Conservation (phyloP, 2,329 filamentous ascomycete genomes). For the Trichoderma simmonsii region DNA sequence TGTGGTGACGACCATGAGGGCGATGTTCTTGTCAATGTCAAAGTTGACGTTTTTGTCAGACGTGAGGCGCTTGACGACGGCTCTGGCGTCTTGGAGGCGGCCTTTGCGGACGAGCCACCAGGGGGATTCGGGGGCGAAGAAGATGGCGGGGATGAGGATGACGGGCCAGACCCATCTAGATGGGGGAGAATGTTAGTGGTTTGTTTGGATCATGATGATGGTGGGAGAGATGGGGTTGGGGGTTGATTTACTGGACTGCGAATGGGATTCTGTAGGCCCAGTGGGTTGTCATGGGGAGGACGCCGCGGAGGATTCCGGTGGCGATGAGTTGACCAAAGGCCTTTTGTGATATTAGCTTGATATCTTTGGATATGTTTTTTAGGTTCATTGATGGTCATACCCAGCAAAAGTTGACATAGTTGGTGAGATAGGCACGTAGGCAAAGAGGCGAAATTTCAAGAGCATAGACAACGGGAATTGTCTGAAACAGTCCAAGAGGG, state of each 20-base stretch:
- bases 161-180: slow-evolving; percentile 44
- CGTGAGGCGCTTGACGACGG: slow-evolving; percentile 30
- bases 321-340: slow-evolving; percentile 44
- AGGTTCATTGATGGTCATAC: slow-evolving; percentile 19
- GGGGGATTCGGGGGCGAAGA: slow-evolving; percentile 45
- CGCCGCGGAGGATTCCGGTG: slow-evolving; percentile 30
- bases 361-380: not conserved
- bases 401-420: slow-evolving; percentile 47
- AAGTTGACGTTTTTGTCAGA: slow-evolving; percentile 1
- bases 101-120: slow-evolving; percentile 40
- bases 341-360: not conserved
- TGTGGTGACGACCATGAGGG: slow-evolving; percentile 42
- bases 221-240: not conserved
- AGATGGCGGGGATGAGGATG: slow-evolving; percentile 37
- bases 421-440: slow-evolving; percentile 44
- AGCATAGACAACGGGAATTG: slow-evolving; percentile 45
- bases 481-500: slow-evolving; percentile 45
- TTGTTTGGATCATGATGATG: not conserved
- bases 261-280: slow-evolving; percentile 49
- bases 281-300: slow-evolving; percentile 26
- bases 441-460: slow-evolving; percentile 39
- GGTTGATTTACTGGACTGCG: slow-evolving; percentile 35
- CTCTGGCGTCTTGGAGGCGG: slow-evolving; percentile 30
- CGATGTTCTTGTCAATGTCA: slow-evolving; percentile 33
- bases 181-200: not conserved